Evolutionary conservation across 768 basidiomycete genomes (phyloP).

Genomic region (Inosperma sp.): DNA sequence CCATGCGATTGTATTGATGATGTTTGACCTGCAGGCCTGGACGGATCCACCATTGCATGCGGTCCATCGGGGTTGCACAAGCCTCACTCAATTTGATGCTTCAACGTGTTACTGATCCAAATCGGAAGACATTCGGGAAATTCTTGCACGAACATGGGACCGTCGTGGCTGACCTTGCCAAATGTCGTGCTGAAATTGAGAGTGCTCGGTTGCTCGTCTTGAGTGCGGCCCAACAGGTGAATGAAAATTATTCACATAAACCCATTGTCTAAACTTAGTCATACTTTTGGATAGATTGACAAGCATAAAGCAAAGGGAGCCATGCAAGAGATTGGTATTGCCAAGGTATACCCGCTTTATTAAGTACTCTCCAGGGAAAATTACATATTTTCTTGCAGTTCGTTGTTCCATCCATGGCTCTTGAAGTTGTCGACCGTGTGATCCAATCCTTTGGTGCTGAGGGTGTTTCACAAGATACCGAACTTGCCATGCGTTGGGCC

Average conservation of each 20-base stretch:
- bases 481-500: conserved; percentile 74
- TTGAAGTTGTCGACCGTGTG: conserved; percentile 85
- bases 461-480: conserved; percentile 86
- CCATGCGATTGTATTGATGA: neutral
- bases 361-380: no score
- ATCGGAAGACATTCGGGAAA: conserved; percentile 92
- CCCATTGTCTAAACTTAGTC: no score
- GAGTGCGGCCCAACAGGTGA: conserved; percentile 82
- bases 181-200: conserved; percentile 92
- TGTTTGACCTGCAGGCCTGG: conserved; percentile 63
- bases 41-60: conserved; percentile 98
- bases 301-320: conserved; percentile 89
- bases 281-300: conserved; percentile 92
- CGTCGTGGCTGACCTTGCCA: conserved; percentile 86
- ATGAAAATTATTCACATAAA: no score
- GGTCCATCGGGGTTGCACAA: conserved; percentile 86
- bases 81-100: conserved; percentile 84
- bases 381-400: conserved; percentile 51
- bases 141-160: conserved; percentile 88
- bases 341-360: no score
- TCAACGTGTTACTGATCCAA: conserved; percentile 87
- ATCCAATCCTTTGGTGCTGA: conserved; percentile 98
- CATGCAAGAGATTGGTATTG: conserved; percentile 94
- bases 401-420: conserved; percentile 88
- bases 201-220: conserved; percentile 81